Evolutionary conservation across 768 basidiomycete species (phyloP).

Genomic region (Podaxis pistillaris): DNA sequence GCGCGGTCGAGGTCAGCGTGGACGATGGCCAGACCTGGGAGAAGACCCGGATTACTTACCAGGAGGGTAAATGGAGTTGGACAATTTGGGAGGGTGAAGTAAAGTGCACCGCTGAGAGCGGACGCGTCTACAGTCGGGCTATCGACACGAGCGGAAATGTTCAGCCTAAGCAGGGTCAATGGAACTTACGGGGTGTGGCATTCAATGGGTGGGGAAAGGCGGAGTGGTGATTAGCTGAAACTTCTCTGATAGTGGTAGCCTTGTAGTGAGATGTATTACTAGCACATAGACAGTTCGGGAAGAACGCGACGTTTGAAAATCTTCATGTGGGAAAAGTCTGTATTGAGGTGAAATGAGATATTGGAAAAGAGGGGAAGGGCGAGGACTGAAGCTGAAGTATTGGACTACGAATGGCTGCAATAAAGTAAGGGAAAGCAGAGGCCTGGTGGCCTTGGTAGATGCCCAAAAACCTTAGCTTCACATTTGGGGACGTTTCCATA

Average conservation of each 20-base stretch:
- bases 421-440: too few species aligned
- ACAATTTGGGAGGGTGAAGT: conserved; percentile 62
- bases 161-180: conserved; percentile 48
- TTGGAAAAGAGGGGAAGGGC: too few species aligned
- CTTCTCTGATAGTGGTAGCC: background rate
- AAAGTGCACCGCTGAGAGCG: conserved; percentile 29
- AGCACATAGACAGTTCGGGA: too few species aligned
- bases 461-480: too few species aligned
- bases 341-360: too few species aligned
- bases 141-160: conserved; percentile 44
- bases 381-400: too few species aligned
- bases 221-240: conserved; percentile 28
- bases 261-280: too few species aligned
- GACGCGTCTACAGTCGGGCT: conserved; percentile 49
- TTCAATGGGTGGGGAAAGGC: conserved; percentile 50
- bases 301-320: too few species aligned
- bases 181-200: conserved; percentile 71
- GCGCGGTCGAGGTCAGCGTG: conserved; percentile 46
- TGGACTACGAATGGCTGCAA: too few species aligned
- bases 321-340: too few species aligned
- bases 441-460: too few species aligned
- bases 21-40: conserved; percentile 55
- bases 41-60: conserved; percentile 51
- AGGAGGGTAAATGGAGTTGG: conserved; percentile 72
- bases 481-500: background rate